Percentiles rank a stretch among this genome's conserved stretches.
phyloP scores from a whole-genome alignment of 1,284 basidiomycete genomes.

The Apiotrichum siamense region DNA sequence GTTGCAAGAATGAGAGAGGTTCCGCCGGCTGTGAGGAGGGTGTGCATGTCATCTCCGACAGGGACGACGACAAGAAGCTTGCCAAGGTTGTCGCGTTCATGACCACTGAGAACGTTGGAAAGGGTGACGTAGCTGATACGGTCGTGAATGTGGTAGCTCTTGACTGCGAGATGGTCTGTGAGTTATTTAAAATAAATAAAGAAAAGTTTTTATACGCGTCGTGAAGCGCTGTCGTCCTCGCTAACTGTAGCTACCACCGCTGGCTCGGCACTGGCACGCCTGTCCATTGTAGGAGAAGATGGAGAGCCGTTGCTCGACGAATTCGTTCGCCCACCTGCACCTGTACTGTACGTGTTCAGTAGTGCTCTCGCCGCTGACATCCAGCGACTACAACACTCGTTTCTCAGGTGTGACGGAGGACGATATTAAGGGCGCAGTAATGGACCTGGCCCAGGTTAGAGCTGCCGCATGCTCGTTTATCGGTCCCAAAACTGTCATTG shows the following conservation, averaged over 20 bases:
- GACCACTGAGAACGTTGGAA: slow-evolving; percentile 43
- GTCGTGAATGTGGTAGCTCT: slow-evolving; percentile 64
- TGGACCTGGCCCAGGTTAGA: slow-evolving; percentile 63
- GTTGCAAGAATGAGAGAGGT: slow-evolving; percentile 56
- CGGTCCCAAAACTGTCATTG: slow-evolving; percentile 68
- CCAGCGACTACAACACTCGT: slow-evolving; percentile 74
- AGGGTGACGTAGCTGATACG: not conserved
- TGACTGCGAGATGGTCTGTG: slow-evolving; percentile 83
- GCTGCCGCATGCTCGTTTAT: slow-evolving; percentile 63
- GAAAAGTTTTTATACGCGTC: no score
- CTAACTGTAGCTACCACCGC: slow-evolving; percentile 60
- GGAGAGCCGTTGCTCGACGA: slow-evolving; percentile 74
- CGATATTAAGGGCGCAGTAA: slow-evolving; percentile 55
- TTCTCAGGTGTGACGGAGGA: slow-evolving; percentile 77
- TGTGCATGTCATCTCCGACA: slow-evolving; percentile 37
- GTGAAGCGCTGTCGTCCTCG: no score
- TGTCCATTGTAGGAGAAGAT: slow-evolving; percentile 72
- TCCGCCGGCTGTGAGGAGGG: slow-evolving; percentile 29
- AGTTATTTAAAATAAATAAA: slow-evolving; percentile 17
- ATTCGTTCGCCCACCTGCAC: slow-evolving; percentile 68
- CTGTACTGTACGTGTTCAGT: slow-evolving; percentile 60
- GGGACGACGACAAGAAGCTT: slow-evolving; percentile 57
- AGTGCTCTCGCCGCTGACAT: not conserved
- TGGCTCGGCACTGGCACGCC: slow-evolving; percentile 76
- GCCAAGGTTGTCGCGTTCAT: slow-evolving; percentile 71